Percentiles rank a stretch among this genome's conserved stretches.
phyloP scores from a whole-genome alignment of 176 grass and related monocot species.

The Hsuehochloa calcarea region DNA sequence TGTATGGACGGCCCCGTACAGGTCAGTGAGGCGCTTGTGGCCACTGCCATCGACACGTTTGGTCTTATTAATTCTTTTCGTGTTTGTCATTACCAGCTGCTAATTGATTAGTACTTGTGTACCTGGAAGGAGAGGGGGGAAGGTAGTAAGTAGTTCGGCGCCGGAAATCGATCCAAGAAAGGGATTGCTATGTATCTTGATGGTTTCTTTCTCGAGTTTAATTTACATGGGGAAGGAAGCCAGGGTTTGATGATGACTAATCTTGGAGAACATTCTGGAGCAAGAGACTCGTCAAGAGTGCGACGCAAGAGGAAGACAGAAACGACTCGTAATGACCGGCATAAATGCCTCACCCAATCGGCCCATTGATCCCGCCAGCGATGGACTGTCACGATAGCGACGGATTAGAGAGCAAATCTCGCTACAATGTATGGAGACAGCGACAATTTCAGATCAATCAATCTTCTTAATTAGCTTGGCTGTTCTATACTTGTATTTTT shows the following conservation, averaged over 20 bases:
- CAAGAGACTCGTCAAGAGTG: too few species aligned
- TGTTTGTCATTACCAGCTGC: not conserved
- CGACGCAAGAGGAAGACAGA: not conserved
- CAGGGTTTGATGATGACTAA: not conserved
- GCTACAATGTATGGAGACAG: too few species aligned
- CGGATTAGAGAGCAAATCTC: not conserved
- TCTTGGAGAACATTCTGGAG: not conserved
- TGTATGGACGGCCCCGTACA: not conserved
- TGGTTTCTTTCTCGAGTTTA: not conserved
- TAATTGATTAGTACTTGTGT: not conserved
- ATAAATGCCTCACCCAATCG: not conserved
- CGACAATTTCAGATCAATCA: too few species aligned
- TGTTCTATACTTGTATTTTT: not conserved
- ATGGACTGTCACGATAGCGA: not conserved
- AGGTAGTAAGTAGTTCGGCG: too few species aligned
- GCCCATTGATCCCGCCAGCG: not conserved
- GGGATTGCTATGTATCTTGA: not conserved
- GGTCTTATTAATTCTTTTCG: not conserved
- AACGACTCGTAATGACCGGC: not conserved
- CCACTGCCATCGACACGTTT: not conserved
- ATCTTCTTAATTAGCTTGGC: not conserved
- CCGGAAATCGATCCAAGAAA: not conserved
- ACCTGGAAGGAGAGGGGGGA: not conserved
- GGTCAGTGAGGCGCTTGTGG: constrained; percentile 2
- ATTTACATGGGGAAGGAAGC: not conserved